Evolutionary conservation across 768 basidiomycete species (phyloP).

Genomic region (Brasilioporus rufonigricans): DNA sequence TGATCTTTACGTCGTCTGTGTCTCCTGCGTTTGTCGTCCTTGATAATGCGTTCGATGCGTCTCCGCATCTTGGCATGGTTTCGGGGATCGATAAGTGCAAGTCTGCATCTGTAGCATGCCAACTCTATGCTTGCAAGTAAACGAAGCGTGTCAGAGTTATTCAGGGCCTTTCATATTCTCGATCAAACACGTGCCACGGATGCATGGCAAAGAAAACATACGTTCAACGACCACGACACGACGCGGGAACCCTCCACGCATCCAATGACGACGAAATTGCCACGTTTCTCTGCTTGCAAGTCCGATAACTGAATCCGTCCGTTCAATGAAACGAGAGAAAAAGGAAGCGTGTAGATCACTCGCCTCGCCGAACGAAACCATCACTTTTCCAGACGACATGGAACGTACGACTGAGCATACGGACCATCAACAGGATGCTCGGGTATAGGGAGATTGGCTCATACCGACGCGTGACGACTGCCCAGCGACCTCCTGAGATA

Average conservation of each 20-base stretch:
- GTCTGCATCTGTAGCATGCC: slow-evolving; percentile 75
- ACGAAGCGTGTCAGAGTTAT: slow-evolving; percentile 79
- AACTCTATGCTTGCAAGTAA: slow-evolving; percentile 82
- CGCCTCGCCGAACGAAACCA: slow-evolving; percentile 72
- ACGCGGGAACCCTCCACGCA: slow-evolving; percentile 73
- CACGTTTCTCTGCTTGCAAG: slow-evolving; percentile 82
- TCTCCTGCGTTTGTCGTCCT: slow-evolving; percentile 77
- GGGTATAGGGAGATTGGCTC: slow-evolving; percentile 26
- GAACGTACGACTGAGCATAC: slow-evolving; percentile 37
- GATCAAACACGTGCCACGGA: slow-evolving; percentile 10
- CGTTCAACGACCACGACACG: slow-evolving; percentile 84
- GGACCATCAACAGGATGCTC: slow-evolving; percentile 7
- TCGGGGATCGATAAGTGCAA: slow-evolving; percentile 66
- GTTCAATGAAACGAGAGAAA: background rate
- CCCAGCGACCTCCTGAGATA: slow-evolving; percentile 70
- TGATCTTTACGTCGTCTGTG: slow-evolving; percentile 83
- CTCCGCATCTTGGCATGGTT: slow-evolving; percentile 61
- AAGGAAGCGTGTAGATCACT: slow-evolving; percentile 16
- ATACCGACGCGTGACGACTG: slow-evolving; percentile 80
- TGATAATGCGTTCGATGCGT: slow-evolving; percentile 77
- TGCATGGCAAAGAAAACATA: slow-evolving; percentile 33
- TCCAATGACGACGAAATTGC: slow-evolving; percentile 83
- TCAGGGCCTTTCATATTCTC: slow-evolving; percentile 56
- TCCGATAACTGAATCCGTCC: slow-evolving; percentile 49
- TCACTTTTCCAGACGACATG: slow-evolving; percentile 61